Percentiles rank a stretch among this genome's conserved stretches.
phyloP scores from a whole-genome alignment of 108 stramenopile genomes.

The Conticribra weissflogii region DNA sequence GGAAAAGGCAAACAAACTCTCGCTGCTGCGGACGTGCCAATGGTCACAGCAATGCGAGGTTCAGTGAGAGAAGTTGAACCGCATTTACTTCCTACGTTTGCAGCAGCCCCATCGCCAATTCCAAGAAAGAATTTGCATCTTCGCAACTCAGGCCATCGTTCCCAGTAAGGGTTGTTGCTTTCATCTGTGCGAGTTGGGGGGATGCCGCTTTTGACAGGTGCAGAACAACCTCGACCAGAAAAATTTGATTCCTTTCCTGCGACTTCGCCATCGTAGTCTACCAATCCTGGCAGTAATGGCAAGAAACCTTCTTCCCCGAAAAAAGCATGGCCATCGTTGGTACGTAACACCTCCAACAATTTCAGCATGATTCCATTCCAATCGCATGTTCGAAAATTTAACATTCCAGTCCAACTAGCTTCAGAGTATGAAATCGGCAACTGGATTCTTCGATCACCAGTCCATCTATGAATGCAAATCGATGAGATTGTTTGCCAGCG shows the following conservation, averaged over 20 bases:
- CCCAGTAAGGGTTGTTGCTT: conserved; percentile 49
- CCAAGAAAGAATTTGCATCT: conserved; percentile 58
- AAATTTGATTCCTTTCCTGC: too few relatives aligned
- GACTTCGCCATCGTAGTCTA: conserved; percentile 37
- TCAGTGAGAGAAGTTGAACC: conserved; percentile 2
- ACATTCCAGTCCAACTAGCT: conserved; percentile 86
- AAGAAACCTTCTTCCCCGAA: neutral
- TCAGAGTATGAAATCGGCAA: conserved; percentile 83
- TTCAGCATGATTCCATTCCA: conserved; percentile 56
- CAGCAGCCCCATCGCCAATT: conserved; percentile 87
- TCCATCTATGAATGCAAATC: conserved; percentile 72
- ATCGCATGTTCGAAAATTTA: conserved; percentile 67
- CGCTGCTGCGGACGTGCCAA: conserved; percentile 86
- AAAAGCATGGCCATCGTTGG: too few relatives aligned
- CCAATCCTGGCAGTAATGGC: conserved; percentile 38
- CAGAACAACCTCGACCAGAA: too few relatives aligned
- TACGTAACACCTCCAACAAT: conserved; percentile 47
- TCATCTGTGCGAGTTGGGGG: conserved; percentile 19
- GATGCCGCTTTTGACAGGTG: conserved; percentile 21
- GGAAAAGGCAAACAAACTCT: conserved; percentile 63
- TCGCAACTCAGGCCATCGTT: conserved; percentile 72
- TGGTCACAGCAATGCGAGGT: conserved; percentile 79
- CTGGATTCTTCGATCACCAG: conserved; percentile 20
- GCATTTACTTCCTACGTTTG: conserved; percentile 86
- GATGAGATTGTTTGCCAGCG: conserved; percentile 72